Evolutionary conservation across 352 stramenopile genomes (phyloP).

Genomic region (Phytophthora tentaculata): DNA sequence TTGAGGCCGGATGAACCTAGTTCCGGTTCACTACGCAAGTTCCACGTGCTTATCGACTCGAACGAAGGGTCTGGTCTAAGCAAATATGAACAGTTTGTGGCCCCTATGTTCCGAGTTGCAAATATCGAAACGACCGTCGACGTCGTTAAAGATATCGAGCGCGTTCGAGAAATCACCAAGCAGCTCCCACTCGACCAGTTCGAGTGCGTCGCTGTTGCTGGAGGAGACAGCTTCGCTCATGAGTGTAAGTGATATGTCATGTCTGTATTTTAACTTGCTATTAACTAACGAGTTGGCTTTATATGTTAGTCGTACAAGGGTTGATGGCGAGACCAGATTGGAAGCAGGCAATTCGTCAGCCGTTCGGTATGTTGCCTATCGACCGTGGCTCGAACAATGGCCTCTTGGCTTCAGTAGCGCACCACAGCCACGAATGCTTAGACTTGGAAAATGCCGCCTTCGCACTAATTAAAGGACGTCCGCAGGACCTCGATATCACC

Average conservation of each 20-base stretch:
- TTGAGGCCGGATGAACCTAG: constrained; percentile 18
- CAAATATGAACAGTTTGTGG: constrained; percentile 56
- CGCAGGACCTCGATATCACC: constrained; percentile 64
- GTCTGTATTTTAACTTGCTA: background rate
- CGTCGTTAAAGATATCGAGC: constrained; percentile 45
- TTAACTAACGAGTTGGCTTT: constrained; percentile 6
- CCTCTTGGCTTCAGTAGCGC: constrained; percentile 52
- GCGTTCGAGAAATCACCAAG: constrained; percentile 51
- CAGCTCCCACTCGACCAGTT: constrained; percentile 53
- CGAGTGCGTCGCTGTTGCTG: constrained; percentile 61
- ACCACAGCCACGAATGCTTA: constrained; percentile 36
- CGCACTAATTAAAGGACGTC: constrained; percentile 51
- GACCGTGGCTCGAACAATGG: constrained; percentile 53
- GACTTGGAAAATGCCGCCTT: constrained; percentile 51
- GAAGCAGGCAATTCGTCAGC: constrained; percentile 57
- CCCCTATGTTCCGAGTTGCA: constrained; percentile 54
- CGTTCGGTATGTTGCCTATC: constrained; percentile 51
- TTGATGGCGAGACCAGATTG: constrained; percentile 68
- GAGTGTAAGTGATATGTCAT: constrained; percentile 42
- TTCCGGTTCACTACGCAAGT: constrained; percentile 36
- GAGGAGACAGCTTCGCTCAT: constrained; percentile 59
- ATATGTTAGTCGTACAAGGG: constrained; percentile 62
- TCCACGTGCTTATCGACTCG: constrained; percentile 67
- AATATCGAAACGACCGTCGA: constrained; percentile 51
- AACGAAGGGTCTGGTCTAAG: constrained; percentile 41